Base-by-base conservation (phyloP, 2,329 filamentous ascomycete species). In the Apiospora pterosperma region DNA sequence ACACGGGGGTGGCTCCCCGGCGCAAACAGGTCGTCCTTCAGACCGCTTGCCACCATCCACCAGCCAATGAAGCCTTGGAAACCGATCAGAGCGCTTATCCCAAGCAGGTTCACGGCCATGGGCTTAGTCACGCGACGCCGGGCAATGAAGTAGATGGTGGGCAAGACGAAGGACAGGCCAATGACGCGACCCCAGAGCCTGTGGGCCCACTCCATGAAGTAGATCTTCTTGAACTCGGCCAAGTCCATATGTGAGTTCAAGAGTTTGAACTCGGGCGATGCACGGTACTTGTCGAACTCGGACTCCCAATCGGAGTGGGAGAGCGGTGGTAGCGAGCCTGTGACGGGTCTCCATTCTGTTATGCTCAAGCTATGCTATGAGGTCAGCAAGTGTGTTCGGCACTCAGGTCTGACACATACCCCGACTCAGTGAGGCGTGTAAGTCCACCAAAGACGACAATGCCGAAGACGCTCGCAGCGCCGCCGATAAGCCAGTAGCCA, bases 201-300 rank as follows among this genome's bases (percentile, higher is more conserved):
- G 78, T 99, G 96, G 52, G 90, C 89, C 96, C 96, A 99, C 83
- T 99, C 96, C 96, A 98, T 98, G 78, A 91, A 99, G 85, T 98
- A 99, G 70, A 99, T 99, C 76, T 96, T 91, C 79, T 98, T 97
- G 82, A 98, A 99, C 76, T 99, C 96, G 65, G 89, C 86, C 64
- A 99, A 84, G 36, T 87, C 90, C 96, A 99, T 99, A 76, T 92
- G 88, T 36, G 94, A 91, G 80, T 99, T 99, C 71, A 99, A 85
- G 67, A 93, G 86, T 74, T 92, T 88, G 81, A 95, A 99, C 79
- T 99, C 96, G 67, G 96, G 96, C 23, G 93, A 97, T 52, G 91
- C 88, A 69, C 91, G 90, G 83, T 99, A 99, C 79, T 96, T 96
- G 64, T 89, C 83, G 80, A 98, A 99, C 74, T 98, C 96, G 69